Base-by-base conservation (phyloP, 345 rosid species). In the Eucalyptus sp. region DNA sequence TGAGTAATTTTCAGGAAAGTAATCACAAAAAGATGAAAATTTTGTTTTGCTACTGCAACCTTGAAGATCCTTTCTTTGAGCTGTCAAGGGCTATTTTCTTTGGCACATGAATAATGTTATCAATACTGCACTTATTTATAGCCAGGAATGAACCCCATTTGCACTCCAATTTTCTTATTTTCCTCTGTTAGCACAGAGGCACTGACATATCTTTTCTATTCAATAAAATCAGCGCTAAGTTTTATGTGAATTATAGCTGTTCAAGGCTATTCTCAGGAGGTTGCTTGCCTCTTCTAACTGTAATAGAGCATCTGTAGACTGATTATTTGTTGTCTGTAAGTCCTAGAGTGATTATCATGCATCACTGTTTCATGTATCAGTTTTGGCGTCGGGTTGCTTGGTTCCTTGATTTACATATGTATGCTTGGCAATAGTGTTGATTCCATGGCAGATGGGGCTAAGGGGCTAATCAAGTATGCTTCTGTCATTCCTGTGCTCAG, bases 371-470 rank as follows among this genome's bases (percentile, higher is more conserved):
- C 84, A 83, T 88, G 31, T 50, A 83, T 86, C 94, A 97, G 99
- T 92, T 97, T 95, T 91, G 99, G 99, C 85, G 93, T 94, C 56
- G 96, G 99, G 64, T 93, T 96, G 37, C 87, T 96, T 88, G 98
- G 99, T 89, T 97, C 98, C 48, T 88, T 97, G 89, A 93, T 89
- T 48, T 97, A 97, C 54, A 93, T 96, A 87, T 94, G 96, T 9
- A 96, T 97, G 99, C 96, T 97, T 66, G 99, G 99, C 79, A 96
- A 89, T 89, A 93, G 93, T 89, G 94, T 97, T 88, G 98, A 96
- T 93, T 93, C 99, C 60, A 89, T 97, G 95, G 97, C 95, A 60
- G 96, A 93, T 92, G 98, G 98, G 89, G 96, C 98, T 83, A 95
- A 87, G 90, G 98, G 99, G 87, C 88, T 96, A 88, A 87, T 94